phyloP scores from a whole-genome alignment of 139 green algal genomes.

The Chlamydomonas schloesseri region DNA sequence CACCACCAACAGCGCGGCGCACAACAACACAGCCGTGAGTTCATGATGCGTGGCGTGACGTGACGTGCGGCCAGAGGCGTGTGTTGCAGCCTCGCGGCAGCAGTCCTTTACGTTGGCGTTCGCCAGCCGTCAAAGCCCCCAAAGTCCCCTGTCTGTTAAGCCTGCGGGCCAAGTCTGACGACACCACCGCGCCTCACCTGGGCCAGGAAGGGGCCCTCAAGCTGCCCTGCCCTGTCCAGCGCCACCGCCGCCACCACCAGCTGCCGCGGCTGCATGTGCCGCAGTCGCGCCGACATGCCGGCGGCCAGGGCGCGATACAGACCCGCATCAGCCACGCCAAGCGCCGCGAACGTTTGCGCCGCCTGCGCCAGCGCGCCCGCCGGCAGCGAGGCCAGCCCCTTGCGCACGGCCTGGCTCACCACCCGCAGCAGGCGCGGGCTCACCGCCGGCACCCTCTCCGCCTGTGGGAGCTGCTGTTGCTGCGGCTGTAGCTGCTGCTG shows the following conservation, averaged over 20 bases:
- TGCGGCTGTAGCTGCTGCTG: background rate
- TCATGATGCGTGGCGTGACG: too few species aligned
- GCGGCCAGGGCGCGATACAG: constrained; percentile 11
- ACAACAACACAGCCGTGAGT: too few species aligned
- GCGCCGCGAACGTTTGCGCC: background rate
- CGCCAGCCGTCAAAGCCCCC: too few species aligned
- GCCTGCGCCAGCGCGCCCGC: constrained; percentile 10
- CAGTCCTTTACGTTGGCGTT: too few species aligned
- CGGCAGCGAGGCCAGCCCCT: background rate
- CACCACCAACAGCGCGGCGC: too few species aligned
- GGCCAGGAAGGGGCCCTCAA: background rate
- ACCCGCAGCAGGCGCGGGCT: constrained; percentile 25
- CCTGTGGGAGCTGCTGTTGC: background rate
- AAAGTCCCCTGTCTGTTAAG: too few species aligned
- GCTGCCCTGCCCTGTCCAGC: background rate
- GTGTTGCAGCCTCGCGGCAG: background rate
- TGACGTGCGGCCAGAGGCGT: too few species aligned
- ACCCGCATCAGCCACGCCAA: background rate
- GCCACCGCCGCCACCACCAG: constrained; percentile 17
- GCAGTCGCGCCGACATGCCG: background rate
- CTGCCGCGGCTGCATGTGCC: constrained; percentile 3
- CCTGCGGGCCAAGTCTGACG: too few species aligned
- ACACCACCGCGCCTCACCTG: too few species aligned
- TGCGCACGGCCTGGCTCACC: constrained; percentile 14
- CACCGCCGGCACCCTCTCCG: background rate